phyloP scores from a whole-genome alignment of 139 green algal species.

The Micromonas pusilla region DNA sequence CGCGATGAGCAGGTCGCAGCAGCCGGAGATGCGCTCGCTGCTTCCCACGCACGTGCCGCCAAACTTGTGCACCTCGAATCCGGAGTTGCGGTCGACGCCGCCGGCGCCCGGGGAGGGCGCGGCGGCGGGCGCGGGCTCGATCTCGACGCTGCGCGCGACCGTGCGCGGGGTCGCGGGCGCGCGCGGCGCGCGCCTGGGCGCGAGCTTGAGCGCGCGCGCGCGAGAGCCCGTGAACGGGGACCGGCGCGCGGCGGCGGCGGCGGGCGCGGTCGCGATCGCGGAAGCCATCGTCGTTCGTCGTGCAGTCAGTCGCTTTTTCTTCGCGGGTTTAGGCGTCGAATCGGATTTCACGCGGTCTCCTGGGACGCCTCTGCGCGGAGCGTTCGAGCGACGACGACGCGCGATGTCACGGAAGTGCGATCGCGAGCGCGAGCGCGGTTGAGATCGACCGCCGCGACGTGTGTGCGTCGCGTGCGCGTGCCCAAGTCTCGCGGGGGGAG shows the following conservation, averaged over 20 bases:
- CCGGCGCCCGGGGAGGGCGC: not conserved
- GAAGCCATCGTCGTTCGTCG: too few species aligned
- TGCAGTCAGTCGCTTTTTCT: too few species aligned
- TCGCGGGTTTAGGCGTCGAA: too few species aligned
- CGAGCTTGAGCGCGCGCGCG: not conserved
- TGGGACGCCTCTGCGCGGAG: too few species aligned
- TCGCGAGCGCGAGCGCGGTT: too few species aligned
- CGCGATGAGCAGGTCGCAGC: constrained; percentile 63
- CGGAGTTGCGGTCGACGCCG: constrained; percentile 1
- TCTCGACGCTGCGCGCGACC: not conserved
- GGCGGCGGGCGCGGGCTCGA: not conserved
- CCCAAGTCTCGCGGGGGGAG: too few species aligned
- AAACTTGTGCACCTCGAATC: constrained; percentile 82
- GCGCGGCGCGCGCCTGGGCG: not conserved
- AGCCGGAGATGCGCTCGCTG: constrained; percentile 70
- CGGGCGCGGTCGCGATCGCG: not conserved
- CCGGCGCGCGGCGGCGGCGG: not conserved
- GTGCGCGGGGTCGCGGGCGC: not conserved
- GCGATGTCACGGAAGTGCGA: too few species aligned
- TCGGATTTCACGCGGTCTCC: too few species aligned
- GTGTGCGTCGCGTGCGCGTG: too few species aligned
- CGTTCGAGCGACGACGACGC: too few species aligned
- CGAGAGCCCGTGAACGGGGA: not conserved
- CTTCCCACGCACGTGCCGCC: constrained; percentile 91
- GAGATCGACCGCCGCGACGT: too few species aligned